Evolutionary conservation across 768 basidiomycete genomes (phyloP), one percentile per base, ranked within the genome.

Genomic region (Boletellus sp.): DNA sequence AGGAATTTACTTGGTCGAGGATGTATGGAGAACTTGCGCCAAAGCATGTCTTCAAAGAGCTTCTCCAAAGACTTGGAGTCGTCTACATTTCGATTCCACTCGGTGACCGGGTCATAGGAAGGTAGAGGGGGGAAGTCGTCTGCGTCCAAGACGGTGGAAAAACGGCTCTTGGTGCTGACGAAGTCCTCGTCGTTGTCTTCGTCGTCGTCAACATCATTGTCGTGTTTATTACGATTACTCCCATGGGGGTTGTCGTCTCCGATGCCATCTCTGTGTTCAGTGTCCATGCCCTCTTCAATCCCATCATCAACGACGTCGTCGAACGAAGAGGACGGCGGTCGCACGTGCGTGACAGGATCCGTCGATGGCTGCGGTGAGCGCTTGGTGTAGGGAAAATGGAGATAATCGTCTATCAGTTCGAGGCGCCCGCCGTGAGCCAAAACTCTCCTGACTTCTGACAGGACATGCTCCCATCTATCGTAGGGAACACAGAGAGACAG

Each of bases 391-490:
- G 87, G 83, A 57, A 87, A 88, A 54, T 78, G 64, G 31, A 86
- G 68, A 56, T 84, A 70, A 64, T 91, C 88, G 64, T 89, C 85
- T 44, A 91, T 80, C 42, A 90, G 58, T 63, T 92, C 90, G 3
- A 91, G 68, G 9, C 78, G 76, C 4, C 90, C 89, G 15, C 74
- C 78, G 6, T 72, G 72, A 12, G 68, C 70, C 13, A 91, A 72
- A 10, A 91, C 75, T 22, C 90, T 83, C 15, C 74, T 65, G 5
- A 76, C 78, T 74, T 92, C 85, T 0, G 61, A 54, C 17, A 91
- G 50, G 11, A 91, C 69, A 16, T 68, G 67, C 28, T 75, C 68
- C 89, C 89, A 91, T 34, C 73, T 67, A 6, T 76, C 69, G 38
- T 74, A 64, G 0, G 87, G 86, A 42, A 92, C 73, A 57, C 77